Percentiles rank a stretch among this genome's conserved stretches.
These are phyloP conservation scores for Jacaranda mimosifolia DNA, from an alignment of 257 asterid genomes.

Conservation along the genomic window DNA sequence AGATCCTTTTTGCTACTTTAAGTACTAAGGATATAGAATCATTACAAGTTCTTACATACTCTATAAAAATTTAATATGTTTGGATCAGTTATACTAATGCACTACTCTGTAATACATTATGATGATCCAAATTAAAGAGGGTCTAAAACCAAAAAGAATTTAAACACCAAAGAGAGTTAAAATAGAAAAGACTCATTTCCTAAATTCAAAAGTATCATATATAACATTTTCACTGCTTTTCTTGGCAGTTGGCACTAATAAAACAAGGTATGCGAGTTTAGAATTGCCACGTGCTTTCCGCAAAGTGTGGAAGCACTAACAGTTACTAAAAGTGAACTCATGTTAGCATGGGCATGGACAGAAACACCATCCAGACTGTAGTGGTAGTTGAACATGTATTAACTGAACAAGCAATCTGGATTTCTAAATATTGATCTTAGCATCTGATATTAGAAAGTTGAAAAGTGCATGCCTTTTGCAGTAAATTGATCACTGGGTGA, in stretches of 20 bases:
- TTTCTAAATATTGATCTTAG: not conserved
- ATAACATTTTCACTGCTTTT: no score
- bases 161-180: not conserved
- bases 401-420: conserved; percentile 17
- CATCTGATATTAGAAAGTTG: conserved; percentile 24
- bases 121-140: conserved; percentile 17
- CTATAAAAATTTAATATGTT: not conserved
- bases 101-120: not conserved
- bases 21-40: not conserved
- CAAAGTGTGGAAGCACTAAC: no score
- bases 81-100: not conserved
- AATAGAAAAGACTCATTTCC: not conserved
- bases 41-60: conserved; percentile 9
- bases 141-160: not conserved
- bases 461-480: conserved; percentile 67
- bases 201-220: not conserved
- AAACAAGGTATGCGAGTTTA: no score
- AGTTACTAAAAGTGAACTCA: no score
- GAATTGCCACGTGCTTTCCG: no score
- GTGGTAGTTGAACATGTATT: not conserved
- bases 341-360: no score
- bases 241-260: no score
- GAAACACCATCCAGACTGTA: no score
- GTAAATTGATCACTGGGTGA: conserved; percentile 73
- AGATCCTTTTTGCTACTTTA: not conserved